These are phyloP conservation scores for Didymella keratinophila DNA, from an alignment of 2,329 filamentous ascomycete genomes.

Conservation along the genomic window DNA sequence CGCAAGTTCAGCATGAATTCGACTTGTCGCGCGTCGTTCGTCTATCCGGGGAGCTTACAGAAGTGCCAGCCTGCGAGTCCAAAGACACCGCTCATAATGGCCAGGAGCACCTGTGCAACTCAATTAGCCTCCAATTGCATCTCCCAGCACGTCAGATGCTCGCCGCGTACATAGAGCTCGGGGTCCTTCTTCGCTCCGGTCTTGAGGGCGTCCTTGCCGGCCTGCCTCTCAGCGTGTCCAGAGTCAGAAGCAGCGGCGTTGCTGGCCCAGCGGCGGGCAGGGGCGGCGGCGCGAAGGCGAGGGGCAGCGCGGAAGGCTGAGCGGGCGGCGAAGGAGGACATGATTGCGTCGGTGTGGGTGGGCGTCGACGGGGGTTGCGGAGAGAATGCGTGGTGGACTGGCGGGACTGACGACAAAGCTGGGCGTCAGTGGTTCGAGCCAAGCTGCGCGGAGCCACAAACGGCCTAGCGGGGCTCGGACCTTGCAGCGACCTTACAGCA, in stretches of 20 bases:
- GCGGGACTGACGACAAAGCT: constrained; percentile 26
- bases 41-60: constrained; percentile 60
- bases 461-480: constrained; percentile 11
- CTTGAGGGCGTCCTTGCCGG: constrained; percentile 60
- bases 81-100: constrained; percentile 88
- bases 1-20: constrained; percentile 24
- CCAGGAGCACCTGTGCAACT: constrained; percentile 77
- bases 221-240: constrained; percentile 56
- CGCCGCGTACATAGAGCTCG: constrained; percentile 72
- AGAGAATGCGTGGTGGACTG: constrained; percentile 21
- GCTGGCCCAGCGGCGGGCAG: constrained; percentile 48
- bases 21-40: constrained; percentile 6
- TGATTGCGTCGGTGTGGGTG: constrained; percentile 37
- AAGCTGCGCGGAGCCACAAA: constrained; percentile 11
- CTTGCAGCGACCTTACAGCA: constrained; percentile 6
- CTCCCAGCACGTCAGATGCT: constrained; percentile 1
- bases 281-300: constrained; percentile 52
- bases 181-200: constrained; percentile 74
- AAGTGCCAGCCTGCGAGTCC: constrained; percentile 91
- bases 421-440: constrained; percentile 24
- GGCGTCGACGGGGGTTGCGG: constrained; percentile 26
- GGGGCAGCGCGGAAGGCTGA: constrained; percentile 57
- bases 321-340: constrained; percentile 57
- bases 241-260: constrained; percentile 30
- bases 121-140: constrained; percentile 33